Evolutionary conservation across 2,329 filamentous ascomycete genomes (phyloP).

Genomic region (Catunica adiposa): DNA sequence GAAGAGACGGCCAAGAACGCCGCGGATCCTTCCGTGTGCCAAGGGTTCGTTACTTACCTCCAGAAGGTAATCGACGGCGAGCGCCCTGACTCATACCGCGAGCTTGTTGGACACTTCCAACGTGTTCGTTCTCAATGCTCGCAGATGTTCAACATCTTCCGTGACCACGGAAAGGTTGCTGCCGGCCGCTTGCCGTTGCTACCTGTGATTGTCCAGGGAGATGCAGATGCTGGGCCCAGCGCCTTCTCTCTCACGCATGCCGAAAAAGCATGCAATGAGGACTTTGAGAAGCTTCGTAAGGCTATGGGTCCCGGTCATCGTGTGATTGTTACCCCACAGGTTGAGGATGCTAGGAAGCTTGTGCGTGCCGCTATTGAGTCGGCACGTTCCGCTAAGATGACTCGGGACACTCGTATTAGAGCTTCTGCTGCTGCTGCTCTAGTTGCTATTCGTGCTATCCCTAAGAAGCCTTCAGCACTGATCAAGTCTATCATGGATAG

Average conservation of each 20-base stretch:
- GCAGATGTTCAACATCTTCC: constrained; percentile 77
- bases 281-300: constrained; percentile 80
- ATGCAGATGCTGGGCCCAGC: constrained; percentile 75
- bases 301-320: constrained; percentile 76
- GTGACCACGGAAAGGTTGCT: constrained; percentile 72
- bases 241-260: constrained; percentile 81
- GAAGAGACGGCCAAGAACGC: constrained; percentile 67
- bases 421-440: constrained; percentile 76
- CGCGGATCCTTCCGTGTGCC: constrained; percentile 30
- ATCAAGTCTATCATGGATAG: constrained; percentile 99
- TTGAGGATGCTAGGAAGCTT: constrained; percentile 60
- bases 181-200: constrained; percentile 59
- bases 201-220: constrained; percentile 85
- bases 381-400: constrained; percentile 60
- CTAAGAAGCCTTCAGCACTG: constrained; percentile 81
- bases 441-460: constrained; percentile 70
- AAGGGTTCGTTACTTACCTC: constrained; percentile 45
- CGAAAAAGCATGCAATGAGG: constrained; percentile 69
- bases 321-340: constrained; percentile 61
- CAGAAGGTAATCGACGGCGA: constrained; percentile 66
- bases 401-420: constrained; percentile 70
- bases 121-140: constrained; percentile 83
- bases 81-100: constrained; percentile 67
- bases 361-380: constrained; percentile 61
- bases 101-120: constrained; percentile 79